Percentiles rank a stretch among this genome's conserved stretches.
Conservation (phyloP, 257 asterid genomes). For the Primulina eburnea region DNA sequence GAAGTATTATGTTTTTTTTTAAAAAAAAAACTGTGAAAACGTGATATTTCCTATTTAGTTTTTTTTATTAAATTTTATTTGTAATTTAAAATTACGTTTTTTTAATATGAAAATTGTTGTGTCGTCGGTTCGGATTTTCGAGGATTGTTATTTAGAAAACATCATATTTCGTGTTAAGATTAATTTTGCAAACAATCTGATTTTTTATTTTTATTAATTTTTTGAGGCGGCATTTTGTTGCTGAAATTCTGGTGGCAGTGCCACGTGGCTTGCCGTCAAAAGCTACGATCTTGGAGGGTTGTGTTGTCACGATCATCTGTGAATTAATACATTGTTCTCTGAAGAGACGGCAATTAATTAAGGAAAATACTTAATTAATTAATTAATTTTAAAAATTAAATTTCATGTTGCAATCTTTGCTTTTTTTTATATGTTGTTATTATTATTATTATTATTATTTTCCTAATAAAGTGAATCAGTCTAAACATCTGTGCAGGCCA, state of each 20-base stretch:
- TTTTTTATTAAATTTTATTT: no score
- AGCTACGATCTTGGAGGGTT: slow-evolving; percentile 27
- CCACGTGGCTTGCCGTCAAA: slow-evolving; percentile 43
- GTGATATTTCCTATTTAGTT: no score
- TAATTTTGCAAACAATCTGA: background rate
- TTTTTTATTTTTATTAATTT: background rate
- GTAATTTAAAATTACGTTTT: no score
- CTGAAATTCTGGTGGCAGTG: slow-evolving; percentile 31
- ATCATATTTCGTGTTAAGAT: background rate
- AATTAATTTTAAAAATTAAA: no score
- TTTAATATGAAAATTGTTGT: no score
- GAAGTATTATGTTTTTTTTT: no score
- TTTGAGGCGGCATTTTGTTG: slow-evolving; percentile 34
- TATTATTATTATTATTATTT: background rate
- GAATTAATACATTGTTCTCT: background rate
- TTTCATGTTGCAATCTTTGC: background rate
- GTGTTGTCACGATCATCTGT: slow-evolving; percentile 29
- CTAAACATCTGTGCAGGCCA: no score
- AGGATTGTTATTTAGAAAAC: background rate
- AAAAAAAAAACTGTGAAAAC: no score
- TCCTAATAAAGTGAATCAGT: background rate
- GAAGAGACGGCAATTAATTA: background rate
- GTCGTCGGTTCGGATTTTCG: background rate
- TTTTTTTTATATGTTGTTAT: no score
- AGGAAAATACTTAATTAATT: background rate